Evolutionary conservation across 768 basidiomycete genomes (phyloP), one percentile per base, ranked within the genome.

Genomic region (Pleurotus eryngii): DNA sequence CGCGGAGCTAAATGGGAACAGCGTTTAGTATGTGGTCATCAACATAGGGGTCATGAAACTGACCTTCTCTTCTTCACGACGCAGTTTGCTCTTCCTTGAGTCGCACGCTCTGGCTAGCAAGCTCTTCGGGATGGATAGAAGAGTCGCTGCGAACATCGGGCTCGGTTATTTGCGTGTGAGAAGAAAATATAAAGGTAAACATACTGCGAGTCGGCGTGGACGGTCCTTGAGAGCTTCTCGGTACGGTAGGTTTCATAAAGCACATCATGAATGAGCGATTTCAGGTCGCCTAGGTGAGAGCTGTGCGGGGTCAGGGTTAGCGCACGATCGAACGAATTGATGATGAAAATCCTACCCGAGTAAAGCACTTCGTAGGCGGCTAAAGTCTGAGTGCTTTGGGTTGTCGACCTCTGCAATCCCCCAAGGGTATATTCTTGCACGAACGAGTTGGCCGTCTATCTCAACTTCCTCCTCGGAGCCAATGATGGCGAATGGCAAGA

Each of bases 341-440:
- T 15, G 11, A 55, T 43, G 46, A 17, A 14, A 2, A 7, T 72
- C 79, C 65, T 70, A 95, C 93, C 90, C 90, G 65, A 99, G 81
- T 55, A 99, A 79, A 42, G 95, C 96, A 61, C 90, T 90, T 64
- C 96, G 80, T 59, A 99, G 83, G 57, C 94, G 81, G 72, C 90
- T 91, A 71, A 98, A 98, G 77, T 99, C 97, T n/a, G 92, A 97
- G 76, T 99, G 97, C 70, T 93, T 90, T n/a, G 95, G 94, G 73
- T 98, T 98, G 79, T 99, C 97, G 60, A 98, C 95, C 70, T 98
- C 95, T 50, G 91, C 97, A 59, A 98, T 82, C 66, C 97, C 97
- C 97, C 97, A 99, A 3, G 97, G 97, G 74, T 98, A 99, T 68
- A 94, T 87, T 63, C 97, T 83, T 40, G 92, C 96, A 59, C 97